These are phyloP conservation scores for Raddia distichophylla DNA, from an alignment of 176 grass and related monocot genomes.

Conservation along the genomic window DNA sequence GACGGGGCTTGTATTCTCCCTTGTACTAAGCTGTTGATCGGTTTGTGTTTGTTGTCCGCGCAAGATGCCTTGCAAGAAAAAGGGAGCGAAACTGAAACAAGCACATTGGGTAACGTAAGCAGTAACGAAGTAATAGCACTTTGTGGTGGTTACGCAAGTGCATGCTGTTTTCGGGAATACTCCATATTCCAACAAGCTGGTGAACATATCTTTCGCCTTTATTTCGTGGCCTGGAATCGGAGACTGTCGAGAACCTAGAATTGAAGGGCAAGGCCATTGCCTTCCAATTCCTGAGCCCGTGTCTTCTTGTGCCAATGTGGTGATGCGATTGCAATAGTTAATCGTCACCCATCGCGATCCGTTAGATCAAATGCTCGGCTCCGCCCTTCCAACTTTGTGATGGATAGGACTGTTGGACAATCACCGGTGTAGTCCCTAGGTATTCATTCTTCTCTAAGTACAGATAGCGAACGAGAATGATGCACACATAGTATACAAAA, in stretches of 20 bases:
- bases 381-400: no score
- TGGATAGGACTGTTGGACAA: no score
- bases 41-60: conserved; percentile 29
- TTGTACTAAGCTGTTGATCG: background rate
- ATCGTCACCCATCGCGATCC: background rate
- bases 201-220: background rate
- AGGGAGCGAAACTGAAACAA: conserved; percentile 31
- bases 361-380: background rate
- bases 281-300: background rate
- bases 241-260: background rate
- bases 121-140: no score
- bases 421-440: no score
- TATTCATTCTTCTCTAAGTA: no score
- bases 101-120: conserved; percentile 35
- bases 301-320: no score
- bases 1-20: background rate
- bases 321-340: background rate
- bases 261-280: background rate
- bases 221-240: background rate
- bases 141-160: background rate
- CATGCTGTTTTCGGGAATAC: background rate
- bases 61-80: conserved; percentile 48
- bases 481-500: no score
- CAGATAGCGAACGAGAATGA: no score
- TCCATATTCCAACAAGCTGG: background rate